Conservation (phyloP, 345 rosid species). For the Corchorus olitorius region DNA sequence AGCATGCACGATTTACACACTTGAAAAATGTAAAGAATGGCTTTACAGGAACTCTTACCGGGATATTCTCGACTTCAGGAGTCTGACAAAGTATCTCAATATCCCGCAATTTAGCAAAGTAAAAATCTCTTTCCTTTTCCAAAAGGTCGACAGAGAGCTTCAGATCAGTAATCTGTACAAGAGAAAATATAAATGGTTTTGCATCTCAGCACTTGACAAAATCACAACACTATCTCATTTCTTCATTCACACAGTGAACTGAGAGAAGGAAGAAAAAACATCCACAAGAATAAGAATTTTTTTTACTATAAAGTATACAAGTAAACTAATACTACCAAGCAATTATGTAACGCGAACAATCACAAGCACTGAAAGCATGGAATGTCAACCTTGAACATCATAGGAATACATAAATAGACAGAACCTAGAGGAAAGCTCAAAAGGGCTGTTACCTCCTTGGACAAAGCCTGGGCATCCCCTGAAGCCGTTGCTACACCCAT, state of each 20-base stretch:
- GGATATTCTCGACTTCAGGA: constrained; percentile 62
- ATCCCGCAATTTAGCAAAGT: constrained; percentile 78
- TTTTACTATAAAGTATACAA: not conserved
- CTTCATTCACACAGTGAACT: not conserved
- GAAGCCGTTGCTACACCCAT: constrained; percentile 39
- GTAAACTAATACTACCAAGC: not conserved
- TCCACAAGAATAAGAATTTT: not conserved
- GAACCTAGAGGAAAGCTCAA: not conserved
- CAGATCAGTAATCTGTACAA: constrained; percentile 61
- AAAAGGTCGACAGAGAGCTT: constrained; percentile 74
- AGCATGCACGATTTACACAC: not conserved
- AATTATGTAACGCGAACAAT: not conserved
- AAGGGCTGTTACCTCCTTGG: constrained; percentile 68
- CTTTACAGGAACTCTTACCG: constrained; percentile 47
- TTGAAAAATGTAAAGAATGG: not conserved
- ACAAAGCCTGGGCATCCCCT: constrained; percentile 60
- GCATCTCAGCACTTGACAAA: not conserved
- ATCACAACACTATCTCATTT: not conserved
- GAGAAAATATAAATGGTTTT: constrained; percentile 5
- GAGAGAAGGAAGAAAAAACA: not conserved
- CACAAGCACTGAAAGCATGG: constrained; percentile 12
- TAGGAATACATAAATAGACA: not conserved
- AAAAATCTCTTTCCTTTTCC: constrained; percentile 94
- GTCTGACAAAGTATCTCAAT: constrained; percentile 83
- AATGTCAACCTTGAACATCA: not conserved